Percentiles rank a stretch among this genome's conserved stretches.
These are phyloP conservation scores for Rhodotorula toruloides DNA, from an alignment of 768 basidiomycete species.

Conservation along the genomic window DNA sequence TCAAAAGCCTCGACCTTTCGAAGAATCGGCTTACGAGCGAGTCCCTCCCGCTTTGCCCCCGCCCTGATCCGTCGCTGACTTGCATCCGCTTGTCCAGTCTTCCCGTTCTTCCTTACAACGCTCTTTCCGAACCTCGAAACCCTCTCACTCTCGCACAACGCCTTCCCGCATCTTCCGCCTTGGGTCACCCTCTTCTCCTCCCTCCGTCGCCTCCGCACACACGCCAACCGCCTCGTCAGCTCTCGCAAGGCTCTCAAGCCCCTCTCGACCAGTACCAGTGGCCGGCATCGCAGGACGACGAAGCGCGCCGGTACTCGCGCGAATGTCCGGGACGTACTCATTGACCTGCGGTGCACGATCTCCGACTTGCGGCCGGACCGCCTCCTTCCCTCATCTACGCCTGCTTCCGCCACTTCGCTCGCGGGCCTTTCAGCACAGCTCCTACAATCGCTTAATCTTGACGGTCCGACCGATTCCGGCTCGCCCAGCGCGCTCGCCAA, in stretches of 20 bases:
- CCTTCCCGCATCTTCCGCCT: constrained; percentile 17
- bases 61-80: not conserved
- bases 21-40: constrained; percentile 13
- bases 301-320: not conserved
- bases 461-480: not conserved
- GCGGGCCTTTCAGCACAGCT: not conserved
- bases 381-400: not conserved
- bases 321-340: not conserved
- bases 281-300: not conserved
- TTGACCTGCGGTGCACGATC: not conserved
- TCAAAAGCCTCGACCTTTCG: constrained; percentile 19
- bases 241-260: constrained; percentile 71
- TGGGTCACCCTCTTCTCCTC: constrained; percentile 49
- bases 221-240: constrained; percentile 59
- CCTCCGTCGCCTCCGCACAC: constrained; percentile 64
- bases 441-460: not conserved
- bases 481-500: not conserved
- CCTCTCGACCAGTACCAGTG: not conserved
- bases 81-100: not conserved
- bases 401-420: not conserved
- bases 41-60: not conserved
- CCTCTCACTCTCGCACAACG: constrained; percentile 29
- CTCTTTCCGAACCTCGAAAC: constrained; percentile 28
- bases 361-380: not conserved
- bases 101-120: constrained; percentile 8